Conservation (phyloP, 108 stramenopile genomes). For the Pseudonitzschia multiseries region DNA sequence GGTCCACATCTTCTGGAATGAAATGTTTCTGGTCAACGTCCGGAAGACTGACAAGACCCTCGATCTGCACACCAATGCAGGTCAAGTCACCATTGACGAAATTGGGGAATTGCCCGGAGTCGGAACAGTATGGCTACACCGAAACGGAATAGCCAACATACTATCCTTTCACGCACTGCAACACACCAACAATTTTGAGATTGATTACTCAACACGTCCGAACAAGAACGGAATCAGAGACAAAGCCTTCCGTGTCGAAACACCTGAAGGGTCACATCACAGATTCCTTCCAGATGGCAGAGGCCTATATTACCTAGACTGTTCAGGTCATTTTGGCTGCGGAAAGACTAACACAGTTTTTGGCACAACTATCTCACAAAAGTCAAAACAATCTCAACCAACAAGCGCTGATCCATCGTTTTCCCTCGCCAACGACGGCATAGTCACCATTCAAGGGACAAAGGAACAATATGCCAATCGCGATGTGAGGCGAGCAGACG, state of each 20-base stretch:
- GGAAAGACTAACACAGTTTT: background rate
- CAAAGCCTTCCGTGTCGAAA: slow-evolving; percentile 14
- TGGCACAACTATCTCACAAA: background rate
- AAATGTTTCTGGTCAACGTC: slow-evolving; percentile 37
- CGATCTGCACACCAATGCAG: slow-evolving; percentile 34
- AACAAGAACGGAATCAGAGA: background rate
- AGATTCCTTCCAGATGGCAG: background rate
- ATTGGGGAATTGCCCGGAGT: slow-evolving; percentile 35
- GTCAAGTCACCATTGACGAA: slow-evolving; percentile 2
- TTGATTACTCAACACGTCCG: background rate
- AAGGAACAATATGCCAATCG: background rate
- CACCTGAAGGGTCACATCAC: slow-evolving; percentile 22
- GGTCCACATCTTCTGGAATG: slow-evolving; percentile 30
- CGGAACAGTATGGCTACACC: slow-evolving; percentile 27
- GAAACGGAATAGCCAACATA: slow-evolving; percentile 39
- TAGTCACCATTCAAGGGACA: background rate
- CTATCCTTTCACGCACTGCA: slow-evolving; percentile 3
- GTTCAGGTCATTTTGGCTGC: slow-evolving; percentile 20
- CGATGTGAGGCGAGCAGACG: background rate
- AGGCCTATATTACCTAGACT: background rate
- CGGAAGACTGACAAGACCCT: slow-evolving; percentile 8
- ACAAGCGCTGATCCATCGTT: too few species aligned
- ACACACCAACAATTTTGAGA: background rate
- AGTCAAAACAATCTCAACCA: too few species aligned
- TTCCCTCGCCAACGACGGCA: background rate